phyloP scores from a whole-genome alignment of 306 rosid genomes.

The Cyclanthera cordifolia region DNA sequence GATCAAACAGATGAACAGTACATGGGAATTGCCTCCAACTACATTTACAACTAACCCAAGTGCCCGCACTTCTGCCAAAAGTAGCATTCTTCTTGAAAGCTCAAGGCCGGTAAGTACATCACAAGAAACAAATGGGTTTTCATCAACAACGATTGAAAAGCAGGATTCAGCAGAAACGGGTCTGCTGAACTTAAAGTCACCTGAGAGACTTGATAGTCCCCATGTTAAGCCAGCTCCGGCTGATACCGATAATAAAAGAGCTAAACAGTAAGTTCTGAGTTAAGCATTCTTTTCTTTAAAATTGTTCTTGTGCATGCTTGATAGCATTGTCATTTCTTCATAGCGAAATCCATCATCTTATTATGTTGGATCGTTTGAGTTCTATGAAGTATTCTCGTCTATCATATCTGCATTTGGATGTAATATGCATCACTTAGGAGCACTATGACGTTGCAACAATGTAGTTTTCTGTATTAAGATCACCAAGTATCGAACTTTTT shows the following conservation, averaged over 20 bases:
- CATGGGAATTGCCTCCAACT: constrained; percentile 56
- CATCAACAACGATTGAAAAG: constrained; percentile 37
- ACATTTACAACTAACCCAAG: constrained; percentile 26
- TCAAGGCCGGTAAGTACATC: constrained; percentile 2
- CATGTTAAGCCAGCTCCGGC: constrained; percentile 14
- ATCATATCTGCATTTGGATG: not conserved
- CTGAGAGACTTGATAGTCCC: not conserved
- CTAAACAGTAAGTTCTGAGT: constrained; percentile 21
- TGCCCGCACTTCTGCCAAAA: constrained; percentile 41
- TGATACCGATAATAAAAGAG: constrained; percentile 15
- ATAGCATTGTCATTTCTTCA: not conserved
- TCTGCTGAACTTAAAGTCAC: constrained; percentile 30
- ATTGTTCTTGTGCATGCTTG: no score
- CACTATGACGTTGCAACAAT: not conserved
- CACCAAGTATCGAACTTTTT: not conserved
- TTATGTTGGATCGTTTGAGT: not conserved
- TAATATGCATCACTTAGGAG: not conserved
- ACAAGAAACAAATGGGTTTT: constrained; percentile 15
- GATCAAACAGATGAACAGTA: constrained; percentile 53
- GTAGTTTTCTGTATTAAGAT: not conserved
- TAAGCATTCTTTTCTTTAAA: no score
- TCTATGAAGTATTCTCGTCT: not conserved
- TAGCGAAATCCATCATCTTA: not conserved
- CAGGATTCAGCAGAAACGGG: constrained; percentile 43
- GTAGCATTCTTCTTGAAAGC: constrained; percentile 17